Evolutionary conservation across 257 asterid species (phyloP), one percentile per base, ranked within the genome.

Genomic region (Jacaranda mimosifolia): DNA sequence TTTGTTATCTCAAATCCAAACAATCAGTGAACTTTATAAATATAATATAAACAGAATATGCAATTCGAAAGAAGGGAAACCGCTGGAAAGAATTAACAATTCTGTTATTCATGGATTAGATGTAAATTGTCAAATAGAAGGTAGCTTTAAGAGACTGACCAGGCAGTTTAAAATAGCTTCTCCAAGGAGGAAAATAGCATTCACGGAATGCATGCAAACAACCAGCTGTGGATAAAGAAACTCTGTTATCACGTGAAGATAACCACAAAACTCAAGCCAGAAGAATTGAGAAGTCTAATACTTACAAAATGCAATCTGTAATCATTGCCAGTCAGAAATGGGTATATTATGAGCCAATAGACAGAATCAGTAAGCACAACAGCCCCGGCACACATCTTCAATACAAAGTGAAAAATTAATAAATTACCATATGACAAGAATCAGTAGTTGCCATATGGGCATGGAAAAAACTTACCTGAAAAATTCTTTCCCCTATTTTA

Each of bases 11-110:
- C n/a, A n/a, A n/a, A n/a, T n/a, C n/a, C n/a, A n/a, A n/a, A n/a
- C n/a, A n/a, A n/a, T n/a, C n/a, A n/a, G n/a, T n/a, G n/a, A n/a
- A n/a, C n/a, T n/a, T n/a, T n/a, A n/a, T n/a, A n/a, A n/a, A n/a
- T n/a, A n/a, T n/a, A n/a, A n/a, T n/a, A n/a, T n/a, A n/a, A 55
- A 86, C 74, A 68, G 92, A 94, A 77, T 94, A 94, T 21, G 91
- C 96, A 19, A 92, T 78, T 55, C 98, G 91, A 69, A 91, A 94
- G 89, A 88, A 90, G 67, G 98, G 98, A 70, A 94, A 92, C 15
- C 83, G 81, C 98, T 94, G 97, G 70, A 83, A 70, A 62, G 57
- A 77, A 79, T 68, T 36, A 1, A 85, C 15, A 59, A 56, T 70
- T 40, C 9, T 10, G 18, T 84, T 11, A 74, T 56, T 68, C 55